phyloP scores from a whole-genome alignment of 208 protist species.

The Trypanosoma scelopori region DNA sequence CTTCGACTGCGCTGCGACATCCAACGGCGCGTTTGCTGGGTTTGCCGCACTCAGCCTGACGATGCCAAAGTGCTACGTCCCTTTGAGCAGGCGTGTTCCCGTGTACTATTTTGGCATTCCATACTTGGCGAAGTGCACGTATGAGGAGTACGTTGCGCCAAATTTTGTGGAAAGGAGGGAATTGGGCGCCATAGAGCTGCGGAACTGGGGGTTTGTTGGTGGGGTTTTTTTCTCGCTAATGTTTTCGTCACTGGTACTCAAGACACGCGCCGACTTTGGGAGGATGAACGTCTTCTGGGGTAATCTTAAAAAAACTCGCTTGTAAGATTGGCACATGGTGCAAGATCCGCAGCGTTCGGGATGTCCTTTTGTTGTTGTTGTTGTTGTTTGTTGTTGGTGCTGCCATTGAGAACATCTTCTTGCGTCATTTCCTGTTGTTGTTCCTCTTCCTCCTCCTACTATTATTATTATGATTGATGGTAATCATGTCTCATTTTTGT shows the following conservation, averaged over 20 bases:
- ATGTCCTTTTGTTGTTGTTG: no score
- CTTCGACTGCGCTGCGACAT: constrained; percentile 67
- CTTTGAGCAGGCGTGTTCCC: constrained; percentile 47
- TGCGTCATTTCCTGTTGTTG: no score
- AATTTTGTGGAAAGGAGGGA: constrained; percentile 54
- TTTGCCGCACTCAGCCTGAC: constrained; percentile 70
- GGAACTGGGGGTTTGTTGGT: constrained; percentile 84
- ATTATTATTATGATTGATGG: no score
- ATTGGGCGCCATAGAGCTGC: constrained; percentile 54
- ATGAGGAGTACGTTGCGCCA: constrained; percentile 81
- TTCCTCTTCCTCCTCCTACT: no score
- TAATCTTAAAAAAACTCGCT: constrained; percentile 28
- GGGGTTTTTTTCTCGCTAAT: constrained; percentile 81
- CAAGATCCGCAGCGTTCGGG: neutral
- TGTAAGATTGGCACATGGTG: constrained; percentile 9
- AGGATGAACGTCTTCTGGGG: constrained; percentile 42
- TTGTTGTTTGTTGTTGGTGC: no score
- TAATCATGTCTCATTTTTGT: neutral
- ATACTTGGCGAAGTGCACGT: constrained; percentile 71
- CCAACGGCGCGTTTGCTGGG: constrained; percentile 76
- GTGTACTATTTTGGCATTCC: constrained; percentile 49
- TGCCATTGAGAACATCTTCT: no score
- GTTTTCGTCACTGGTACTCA: constrained; percentile 65
- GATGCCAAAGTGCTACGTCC: constrained; percentile 65
- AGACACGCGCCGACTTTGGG: constrained; percentile 47